Evolutionary conservation across 305 asterid genomes (phyloP).

Genomic region (Andrographis paniculata): DNA sequence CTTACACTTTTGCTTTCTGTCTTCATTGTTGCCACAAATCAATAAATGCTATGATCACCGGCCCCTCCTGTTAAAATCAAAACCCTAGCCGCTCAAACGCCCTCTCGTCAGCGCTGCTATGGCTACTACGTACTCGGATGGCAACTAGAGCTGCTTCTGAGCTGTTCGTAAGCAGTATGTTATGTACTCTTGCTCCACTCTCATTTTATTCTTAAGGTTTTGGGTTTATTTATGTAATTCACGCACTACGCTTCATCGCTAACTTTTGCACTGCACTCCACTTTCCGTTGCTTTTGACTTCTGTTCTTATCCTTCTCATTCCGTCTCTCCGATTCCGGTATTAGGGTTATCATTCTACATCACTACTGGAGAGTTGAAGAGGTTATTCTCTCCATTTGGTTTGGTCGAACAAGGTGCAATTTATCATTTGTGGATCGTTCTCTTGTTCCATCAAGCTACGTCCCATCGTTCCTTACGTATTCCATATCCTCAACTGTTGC

Average conservation of each 20-base stretch:
- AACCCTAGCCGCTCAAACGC: slow-evolving; percentile 23
- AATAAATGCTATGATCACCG: too few relatives aligned
- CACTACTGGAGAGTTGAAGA: slow-evolving; percentile 41
- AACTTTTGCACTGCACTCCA: neutral
- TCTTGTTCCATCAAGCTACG: neutral
- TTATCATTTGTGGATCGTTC: neutral
- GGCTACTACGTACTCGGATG: slow-evolving; percentile 31
- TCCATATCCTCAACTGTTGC: slow-evolving; percentile 16
- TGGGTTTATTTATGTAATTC: too few relatives aligned
- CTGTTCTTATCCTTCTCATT: neutral
- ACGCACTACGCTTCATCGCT: neutral
- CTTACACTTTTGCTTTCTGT: too few relatives aligned
- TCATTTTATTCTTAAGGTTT: too few relatives aligned
- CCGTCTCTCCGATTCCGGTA: slow-evolving; percentile 1
- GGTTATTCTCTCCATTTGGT: slow-evolving; percentile 61
- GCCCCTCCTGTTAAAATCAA: too few relatives aligned
- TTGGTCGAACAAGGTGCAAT: slow-evolving; percentile 36
- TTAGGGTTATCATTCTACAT: slow-evolving; percentile 72
- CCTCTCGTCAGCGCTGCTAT: slow-evolving; percentile 10
- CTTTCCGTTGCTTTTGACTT: neutral
- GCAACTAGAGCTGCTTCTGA: slow-evolving; percentile 41
- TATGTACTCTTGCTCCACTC: neutral
- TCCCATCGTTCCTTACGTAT: neutral
- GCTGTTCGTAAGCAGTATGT: slow-evolving; percentile 65
- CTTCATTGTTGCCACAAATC: too few relatives aligned